Conservation (phyloP, 2,329 filamentous ascomycete species). For the Pezicula carpinea region DNA sequence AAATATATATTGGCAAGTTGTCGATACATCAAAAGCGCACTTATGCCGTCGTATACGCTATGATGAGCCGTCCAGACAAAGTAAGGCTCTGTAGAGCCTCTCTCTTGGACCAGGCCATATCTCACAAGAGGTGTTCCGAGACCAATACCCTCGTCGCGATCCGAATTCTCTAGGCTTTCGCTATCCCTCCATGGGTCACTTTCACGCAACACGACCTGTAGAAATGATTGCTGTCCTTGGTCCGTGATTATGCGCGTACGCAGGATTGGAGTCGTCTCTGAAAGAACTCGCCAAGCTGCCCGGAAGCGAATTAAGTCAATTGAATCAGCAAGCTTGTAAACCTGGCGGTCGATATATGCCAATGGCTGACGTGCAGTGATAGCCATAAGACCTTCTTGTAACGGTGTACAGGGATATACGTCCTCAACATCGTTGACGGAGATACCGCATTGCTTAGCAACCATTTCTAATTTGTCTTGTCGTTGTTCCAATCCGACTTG, state of each 20-base stretch:
- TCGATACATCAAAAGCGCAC: constrained; percentile 22
- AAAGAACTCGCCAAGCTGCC: constrained; percentile 15
- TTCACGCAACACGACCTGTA: constrained; percentile 1
- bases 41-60: constrained; percentile 47
- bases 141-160: constrained; percentile 1
- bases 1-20: background rate
- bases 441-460: constrained; percentile 26
- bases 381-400: constrained; percentile 49
- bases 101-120: constrained; percentile 3
- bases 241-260: background rate
- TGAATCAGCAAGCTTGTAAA: constrained; percentile 8
- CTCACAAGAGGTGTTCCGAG: constrained; percentile 6
- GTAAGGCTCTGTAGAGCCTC: background rate
- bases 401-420: constrained; percentile 6
- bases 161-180: background rate
- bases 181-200: background rate
- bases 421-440: constrained; percentile 19
- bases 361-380: constrained; percentile 25
- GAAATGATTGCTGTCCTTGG: background rate
- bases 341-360: constrained; percentile 27
- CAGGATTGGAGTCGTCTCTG: background rate
- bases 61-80: constrained; percentile 49
- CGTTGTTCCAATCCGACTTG: background rate
- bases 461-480: background rate
- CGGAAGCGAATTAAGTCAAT: constrained; percentile 15